phyloP scores from a whole-genome alignment of 2,329 filamentous ascomycete genomes.

The Blastomyces parvus region DNA sequence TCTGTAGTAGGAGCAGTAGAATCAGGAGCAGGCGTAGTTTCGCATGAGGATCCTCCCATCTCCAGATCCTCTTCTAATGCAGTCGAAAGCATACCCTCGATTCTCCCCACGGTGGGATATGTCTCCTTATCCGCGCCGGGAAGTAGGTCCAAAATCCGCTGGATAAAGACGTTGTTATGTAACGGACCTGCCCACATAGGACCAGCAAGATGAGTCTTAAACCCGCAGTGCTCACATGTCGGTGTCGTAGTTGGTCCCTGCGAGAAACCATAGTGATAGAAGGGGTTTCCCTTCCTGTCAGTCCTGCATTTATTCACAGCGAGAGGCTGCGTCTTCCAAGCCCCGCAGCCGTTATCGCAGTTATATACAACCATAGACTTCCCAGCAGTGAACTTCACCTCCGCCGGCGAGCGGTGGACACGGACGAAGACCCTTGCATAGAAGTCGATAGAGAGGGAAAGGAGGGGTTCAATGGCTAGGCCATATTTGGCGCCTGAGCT shows the following conservation, averaged over 20 bases:
- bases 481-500: slow-evolving; percentile 76
- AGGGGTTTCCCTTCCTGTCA: slow-evolving; percentile 61
- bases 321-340: slow-evolving; percentile 75
- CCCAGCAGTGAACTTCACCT: slow-evolving; percentile 81
- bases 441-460: slow-evolving; percentile 93
- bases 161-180: slow-evolving; percentile 75
- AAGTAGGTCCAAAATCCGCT: slow-evolving; percentile 64
- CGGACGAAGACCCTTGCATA: slow-evolving; percentile 85
- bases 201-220: slow-evolving; percentile 76
- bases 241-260: slow-evolving; percentile 58
- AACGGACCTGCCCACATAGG: slow-evolving; percentile 92
- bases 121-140: slow-evolving; percentile 55
- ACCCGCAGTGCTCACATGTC: slow-evolving; percentile 72
- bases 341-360: slow-evolving; percentile 84
- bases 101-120: slow-evolving; percentile 70
- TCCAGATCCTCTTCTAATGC: slow-evolving; percentile 64
- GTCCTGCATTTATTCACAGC: slow-evolving; percentile 56
- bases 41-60: slow-evolving; percentile 14
- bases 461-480: slow-evolving; percentile 75
- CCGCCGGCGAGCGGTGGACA: slow-evolving; percentile 65
- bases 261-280: slow-evolving; percentile 69
- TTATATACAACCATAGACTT: slow-evolving; percentile 91
- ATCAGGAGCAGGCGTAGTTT: slow-evolving; percentile 12
- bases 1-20: background rate
- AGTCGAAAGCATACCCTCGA: slow-evolving; percentile 85